A percentile compares a stretch with the other conserved stretches of the same genome.
Evolutionary conservation across 2,329 filamentous ascomycete species (phyloP).

Genomic region (Fusarium mangiferae): DNA sequence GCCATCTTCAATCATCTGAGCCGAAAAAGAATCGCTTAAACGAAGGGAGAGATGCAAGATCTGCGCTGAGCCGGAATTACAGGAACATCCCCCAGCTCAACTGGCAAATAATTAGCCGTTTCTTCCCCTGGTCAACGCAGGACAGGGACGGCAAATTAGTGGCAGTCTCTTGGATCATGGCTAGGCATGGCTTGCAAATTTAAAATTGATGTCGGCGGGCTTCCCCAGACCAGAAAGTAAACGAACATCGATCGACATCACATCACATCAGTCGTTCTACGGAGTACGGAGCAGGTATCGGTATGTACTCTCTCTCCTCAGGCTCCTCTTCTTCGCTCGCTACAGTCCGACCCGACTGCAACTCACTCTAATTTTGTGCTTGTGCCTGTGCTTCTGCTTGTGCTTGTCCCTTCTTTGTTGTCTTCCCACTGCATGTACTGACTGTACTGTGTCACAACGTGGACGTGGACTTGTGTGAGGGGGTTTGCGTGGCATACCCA

Average conservation of each 20-base stretch:
- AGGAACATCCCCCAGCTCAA: constrained; percentile 21
- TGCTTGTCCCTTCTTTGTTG: not conserved
- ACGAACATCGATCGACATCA: constrained; percentile 35
- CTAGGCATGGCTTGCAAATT: constrained; percentile 47
- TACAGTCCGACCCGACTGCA: constrained; percentile 19
- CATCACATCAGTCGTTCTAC: not conserved
- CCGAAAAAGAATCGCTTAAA: constrained; percentile 1
- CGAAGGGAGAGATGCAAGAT: constrained; percentile 24
- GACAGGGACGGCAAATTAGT: constrained; percentile 43
- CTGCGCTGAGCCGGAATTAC: constrained; percentile 41
- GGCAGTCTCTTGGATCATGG: constrained; percentile 41
- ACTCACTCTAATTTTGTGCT: constrained; percentile 9
- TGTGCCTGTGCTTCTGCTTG: not conserved
- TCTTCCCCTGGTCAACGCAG: constrained; percentile 31
- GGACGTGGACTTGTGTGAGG: constrained; percentile 16
- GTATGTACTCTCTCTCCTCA: not conserved
- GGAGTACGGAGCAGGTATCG: too few species aligned
- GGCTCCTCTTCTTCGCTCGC: constrained; percentile 14
- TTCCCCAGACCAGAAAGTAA: constrained; percentile 34
- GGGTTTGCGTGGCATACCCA: constrained; percentile 19
- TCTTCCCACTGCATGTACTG: not conserved
- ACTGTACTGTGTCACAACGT: constrained; percentile 24
- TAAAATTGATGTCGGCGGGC: constrained; percentile 45
- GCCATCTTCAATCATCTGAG: constrained; percentile 9
- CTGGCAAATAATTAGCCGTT: constrained; percentile 9